Conservation (phyloP, 495 filamentous ascomycete species). For the Cairneyella variabilis region DNA sequence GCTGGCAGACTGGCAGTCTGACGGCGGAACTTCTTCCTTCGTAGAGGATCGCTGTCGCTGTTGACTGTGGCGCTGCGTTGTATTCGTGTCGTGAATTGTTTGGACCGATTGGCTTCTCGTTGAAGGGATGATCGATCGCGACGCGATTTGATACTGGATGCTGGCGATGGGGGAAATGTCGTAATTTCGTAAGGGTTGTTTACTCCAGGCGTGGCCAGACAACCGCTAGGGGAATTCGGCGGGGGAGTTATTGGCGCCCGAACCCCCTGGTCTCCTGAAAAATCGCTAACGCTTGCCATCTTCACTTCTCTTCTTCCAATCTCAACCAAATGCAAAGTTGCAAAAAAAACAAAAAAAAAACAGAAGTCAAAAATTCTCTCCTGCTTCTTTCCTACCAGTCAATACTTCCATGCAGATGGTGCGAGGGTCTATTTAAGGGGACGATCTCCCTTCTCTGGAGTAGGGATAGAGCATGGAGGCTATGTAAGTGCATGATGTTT, state of each 20-base stretch:
- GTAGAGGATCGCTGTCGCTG: not conserved
- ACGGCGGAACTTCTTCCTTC: slow-evolving; percentile 8
- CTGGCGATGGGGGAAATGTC: slow-evolving; percentile 11
- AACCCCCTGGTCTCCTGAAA: not conserved
- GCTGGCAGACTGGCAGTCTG: slow-evolving; percentile 13
- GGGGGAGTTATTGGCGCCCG: not conserved
- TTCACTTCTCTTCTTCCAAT: not conserved
- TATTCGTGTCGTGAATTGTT: slow-evolving; percentile 19
- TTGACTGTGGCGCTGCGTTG: slow-evolving; percentile 15
- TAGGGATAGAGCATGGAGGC: slow-evolving; percentile 1
- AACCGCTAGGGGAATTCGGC: slow-evolving; percentile 5
- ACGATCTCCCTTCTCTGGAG: not conserved
- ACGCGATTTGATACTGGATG: slow-evolving; percentile 12
- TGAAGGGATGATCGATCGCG: slow-evolving; percentile 18
- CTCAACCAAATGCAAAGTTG: not conserved
- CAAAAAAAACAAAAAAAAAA: not conserved
- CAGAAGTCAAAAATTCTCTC: not conserved
- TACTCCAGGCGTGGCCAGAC: slow-evolving; percentile 8
- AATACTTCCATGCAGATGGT: not conserved
- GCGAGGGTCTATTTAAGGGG: slow-evolving; percentile 2
- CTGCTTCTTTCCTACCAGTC: not conserved
- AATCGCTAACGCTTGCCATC: not conserved
- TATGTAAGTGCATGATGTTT: slow-evolving; percentile 8
- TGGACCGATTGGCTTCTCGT: slow-evolving; percentile 20
- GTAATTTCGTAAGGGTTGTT: slow-evolving; percentile 12